Evolutionary conservation across 345 rosid genomes (phyloP).

Genomic region (Hibiscus trionum): DNA sequence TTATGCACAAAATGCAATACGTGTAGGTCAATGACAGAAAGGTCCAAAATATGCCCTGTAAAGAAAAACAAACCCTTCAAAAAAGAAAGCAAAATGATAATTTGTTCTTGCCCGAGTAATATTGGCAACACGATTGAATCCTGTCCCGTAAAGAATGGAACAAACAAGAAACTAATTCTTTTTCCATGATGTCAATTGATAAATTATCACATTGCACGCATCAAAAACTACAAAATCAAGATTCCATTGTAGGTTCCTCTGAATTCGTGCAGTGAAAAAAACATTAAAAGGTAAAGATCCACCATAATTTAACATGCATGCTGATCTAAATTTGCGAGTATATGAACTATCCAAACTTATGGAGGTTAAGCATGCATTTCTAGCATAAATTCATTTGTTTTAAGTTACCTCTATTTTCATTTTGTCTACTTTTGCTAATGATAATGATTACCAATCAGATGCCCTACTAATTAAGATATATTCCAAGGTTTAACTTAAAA

Average conservation of each 20-base stretch:
- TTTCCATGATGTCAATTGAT: neutral
- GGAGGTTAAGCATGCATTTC: neutral
- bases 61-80: neutral
- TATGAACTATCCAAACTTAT: neutral
- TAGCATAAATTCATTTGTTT: neutral
- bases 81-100: neutral
- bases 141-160: slow-evolving; percentile 4
- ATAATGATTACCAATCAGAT: neutral
- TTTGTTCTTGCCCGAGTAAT: neutral
- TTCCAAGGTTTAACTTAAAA: neutral
- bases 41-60: neutral
- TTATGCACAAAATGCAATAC: neutral
- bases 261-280: neutral
- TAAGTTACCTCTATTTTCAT: neutral
- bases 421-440: neutral
- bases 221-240: neutral
- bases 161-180: neutral
- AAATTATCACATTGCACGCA: neutral
- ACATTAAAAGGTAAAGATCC: slow-evolving; percentile 1
- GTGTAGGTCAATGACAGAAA: neutral
- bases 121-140: neutral
- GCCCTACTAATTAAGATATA: slow-evolving; percentile 3
- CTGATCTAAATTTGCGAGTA: neutral
- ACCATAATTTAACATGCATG: neutral
- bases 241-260: neutral